phyloP scores from a whole-genome alignment of 176 grass and related monocot species.

The Hordeum vulgare region MorexV3_pseudomolecules_assembly NC_058521.1:528594248-528594747 shows the following conservation, averaged over 20 bases:
- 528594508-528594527: background rate
- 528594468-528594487: conserved; percentile 8
- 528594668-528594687: background rate
- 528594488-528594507: background rate
- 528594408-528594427: background rate
- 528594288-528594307: background rate
- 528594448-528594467: background rate
- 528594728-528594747: background rate
- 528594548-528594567: background rate
- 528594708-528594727: background rate
- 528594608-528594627: background rate
- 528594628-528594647: background rate
- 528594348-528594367: background rate
- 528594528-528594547: background rate
- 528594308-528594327: conserved; percentile 9
- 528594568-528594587: background rate
- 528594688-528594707: conserved; percentile 2
- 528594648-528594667: background rate
- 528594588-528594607: background rate
- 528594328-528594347: background rate
- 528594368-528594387: background rate
- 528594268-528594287: background rate
- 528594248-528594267: background rate
- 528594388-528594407: background rate
- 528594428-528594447: conserved; percentile 1